Conservation (phyloP, 306 rosid species). For the Quillaja saponaria region DNA sequence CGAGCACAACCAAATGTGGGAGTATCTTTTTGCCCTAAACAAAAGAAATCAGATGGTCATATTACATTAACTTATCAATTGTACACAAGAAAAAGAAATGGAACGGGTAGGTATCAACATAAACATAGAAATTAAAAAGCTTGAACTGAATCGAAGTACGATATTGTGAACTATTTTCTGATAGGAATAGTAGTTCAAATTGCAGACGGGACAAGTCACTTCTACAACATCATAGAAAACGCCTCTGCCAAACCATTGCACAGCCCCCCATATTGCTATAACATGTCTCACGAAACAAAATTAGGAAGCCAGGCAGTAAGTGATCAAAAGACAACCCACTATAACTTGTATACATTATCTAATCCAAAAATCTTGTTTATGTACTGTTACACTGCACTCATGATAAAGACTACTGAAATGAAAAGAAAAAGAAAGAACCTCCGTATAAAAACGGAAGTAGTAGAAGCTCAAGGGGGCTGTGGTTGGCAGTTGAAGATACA, state of each 20-base stretch:
- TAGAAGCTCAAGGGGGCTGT: constrained; percentile 42
- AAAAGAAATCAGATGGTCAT: no score
- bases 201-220: constrained; percentile 27
- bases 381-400: constrained; percentile 58
- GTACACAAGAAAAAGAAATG: no score
- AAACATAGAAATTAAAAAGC: no score
- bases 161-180: no score
- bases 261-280: constrained; percentile 38
- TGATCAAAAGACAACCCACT: constrained; percentile 47
- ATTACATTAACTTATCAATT: no score
- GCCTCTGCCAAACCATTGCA: constrained; percentile 40
- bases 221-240: constrained; percentile 39
- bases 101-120: no score
- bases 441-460: constrained; percentile 40
- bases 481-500: constrained; percentile 40
- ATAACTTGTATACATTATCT: constrained; percentile 69
- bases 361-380: constrained; percentile 62
- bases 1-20: no score
- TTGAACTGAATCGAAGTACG: no score
- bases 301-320: constrained; percentile 30
- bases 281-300: constrained; percentile 37
- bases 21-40: no score
- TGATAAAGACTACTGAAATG: constrained; percentile 46
- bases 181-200: no score
- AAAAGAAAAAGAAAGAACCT: constrained; percentile 50